These are phyloP conservation scores for Yarrowia porcina DNA, from an alignment of 805 yeast genomes.

Conservation along the genomic window DNA sequence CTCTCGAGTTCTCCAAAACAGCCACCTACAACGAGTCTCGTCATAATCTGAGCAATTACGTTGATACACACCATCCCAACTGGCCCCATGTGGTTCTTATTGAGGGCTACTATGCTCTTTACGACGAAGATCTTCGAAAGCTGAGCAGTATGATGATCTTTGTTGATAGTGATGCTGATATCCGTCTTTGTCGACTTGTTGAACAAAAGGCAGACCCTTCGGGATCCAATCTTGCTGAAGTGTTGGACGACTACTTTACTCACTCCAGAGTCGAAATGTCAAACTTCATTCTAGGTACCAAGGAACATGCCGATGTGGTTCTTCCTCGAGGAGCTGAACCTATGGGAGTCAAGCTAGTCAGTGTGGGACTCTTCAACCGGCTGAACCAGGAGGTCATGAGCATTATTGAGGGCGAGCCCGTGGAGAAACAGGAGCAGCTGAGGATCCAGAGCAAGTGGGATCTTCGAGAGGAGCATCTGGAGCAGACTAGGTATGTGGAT, in stretches of 20 bases:
- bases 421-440: conserved; percentile 9
- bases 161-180: conserved; percentile 81
- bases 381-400: conserved; percentile 29
- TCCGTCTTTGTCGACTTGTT: conserved; percentile 63
- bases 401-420: conserved; percentile 22
- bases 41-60: conserved; percentile 35
- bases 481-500: conserved; percentile 16
- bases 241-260: conserved; percentile 49
- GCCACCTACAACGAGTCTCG: conserved; percentile 8
- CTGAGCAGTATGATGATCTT: conserved; percentile 66
- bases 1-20: neutral
- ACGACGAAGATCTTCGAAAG: conserved; percentile 53
- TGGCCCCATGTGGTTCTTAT: conserved; percentile 44
- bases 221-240: conserved; percentile 33
- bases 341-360: conserved; percentile 55
- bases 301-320: conserved; percentile 68
- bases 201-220: conserved; percentile 36
- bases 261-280: conserved; percentile 64
- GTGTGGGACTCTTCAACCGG: conserved; percentile 54
- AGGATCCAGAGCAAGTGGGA: conserved; percentile 24
- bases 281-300: conserved; percentile 59
- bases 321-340: conserved; percentile 67
- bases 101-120: conserved; percentile 78
- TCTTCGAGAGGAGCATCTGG: conserved; percentile 12
- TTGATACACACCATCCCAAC: conserved; percentile 29